Evolutionary conservation across 768 basidiomycete genomes (phyloP), one percentile per base, ranked within the genome.

Genomic region (Russula vinacea): DNA sequence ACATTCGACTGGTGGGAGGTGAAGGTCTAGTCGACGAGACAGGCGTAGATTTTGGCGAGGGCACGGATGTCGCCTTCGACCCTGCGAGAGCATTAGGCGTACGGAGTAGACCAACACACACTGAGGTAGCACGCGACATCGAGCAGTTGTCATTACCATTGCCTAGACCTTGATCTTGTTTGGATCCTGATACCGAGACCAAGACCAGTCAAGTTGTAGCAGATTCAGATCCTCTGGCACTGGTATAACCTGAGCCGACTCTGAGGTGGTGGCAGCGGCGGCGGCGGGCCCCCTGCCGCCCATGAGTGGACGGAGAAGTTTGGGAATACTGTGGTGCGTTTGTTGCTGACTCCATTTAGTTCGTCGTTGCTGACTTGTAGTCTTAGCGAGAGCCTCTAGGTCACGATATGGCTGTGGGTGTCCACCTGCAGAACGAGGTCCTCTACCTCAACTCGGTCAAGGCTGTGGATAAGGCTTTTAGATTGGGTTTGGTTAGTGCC

Each of bases 151-250:
- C 59, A 7, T 11, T 65, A 24, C 32, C 33, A 37, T 9, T 44
- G 17, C 59, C 64, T 29, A 52, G 47, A 17, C 45, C n/a, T 24
- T 1, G 64, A 65, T 22, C 59, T 40, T 3, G 64, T 65, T 29
- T 59, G 64, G 35, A 65, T 65, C 39, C 64, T 61, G 26, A 65
- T 61, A 32, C 64, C 64, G 17, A 65, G 64, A 37, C 64, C 64
- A 26, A 65, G 64, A 52, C 64, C 60, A 26, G 64, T n/a, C n/a
- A n/a, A n/a, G n/a, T 60, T 35, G 64, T 55, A 52, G 62, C 56
- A 13, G 64, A 65, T 33, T 65, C 64, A 7, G 64, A 65, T 39
- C 64, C 64, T 17, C 59, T 61, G 3, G 64, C 64, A 35, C 64
- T 65, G 14, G 64, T 65, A 26, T 65, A 65, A 3, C 64, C 1